Conservation (phyloP, 768 basidiomycete species). For the Psilocybe cyanescens region DNA sequence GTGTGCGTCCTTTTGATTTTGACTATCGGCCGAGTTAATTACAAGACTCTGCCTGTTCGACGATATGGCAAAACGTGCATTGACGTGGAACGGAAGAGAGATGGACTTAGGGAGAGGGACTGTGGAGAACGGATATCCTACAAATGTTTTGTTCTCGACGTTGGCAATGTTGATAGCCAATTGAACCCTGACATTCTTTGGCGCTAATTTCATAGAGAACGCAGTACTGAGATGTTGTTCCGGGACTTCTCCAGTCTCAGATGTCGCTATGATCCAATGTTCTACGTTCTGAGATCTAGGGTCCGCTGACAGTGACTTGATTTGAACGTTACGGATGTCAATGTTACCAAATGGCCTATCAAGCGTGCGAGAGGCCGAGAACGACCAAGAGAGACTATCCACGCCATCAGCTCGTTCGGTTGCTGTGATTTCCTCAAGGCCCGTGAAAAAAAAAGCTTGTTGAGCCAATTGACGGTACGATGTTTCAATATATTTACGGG, state of each 20-base stretch:
- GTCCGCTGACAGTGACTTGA: neutral
- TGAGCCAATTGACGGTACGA: constrained; percentile 15
- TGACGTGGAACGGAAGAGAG: constrained; percentile 46
- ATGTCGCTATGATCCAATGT: constrained; percentile 18
- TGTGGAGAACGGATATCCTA: constrained; percentile 39
- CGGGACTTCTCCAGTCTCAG: constrained; percentile 4
- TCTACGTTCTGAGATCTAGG: neutral
- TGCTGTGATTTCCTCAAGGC: constrained; percentile 10
- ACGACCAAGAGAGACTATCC: neutral
- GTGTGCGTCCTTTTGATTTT: constrained; percentile 22
- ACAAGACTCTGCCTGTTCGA: constrained; percentile 45
- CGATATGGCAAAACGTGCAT: constrained; percentile 48
- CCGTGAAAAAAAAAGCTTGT: constrained; percentile 18
- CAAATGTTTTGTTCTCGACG: neutral
- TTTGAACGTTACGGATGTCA: neutral
- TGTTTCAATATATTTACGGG: neutral
- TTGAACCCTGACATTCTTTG: constrained; percentile 11
- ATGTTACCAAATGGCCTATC: neutral
- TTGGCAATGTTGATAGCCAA: constrained; percentile 11
- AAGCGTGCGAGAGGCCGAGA: neutral
- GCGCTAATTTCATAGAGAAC: constrained; percentile 9
- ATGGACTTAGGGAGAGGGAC: constrained; percentile 42
- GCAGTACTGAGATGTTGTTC: constrained; percentile 11
- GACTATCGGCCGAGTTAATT: constrained; percentile 35
- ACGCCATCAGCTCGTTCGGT: neutral